These are phyloP conservation scores for Fusarium avenaceum DNA, from an alignment of 2,329 filamentous ascomycete species.

Conservation along the genomic window DNA sequence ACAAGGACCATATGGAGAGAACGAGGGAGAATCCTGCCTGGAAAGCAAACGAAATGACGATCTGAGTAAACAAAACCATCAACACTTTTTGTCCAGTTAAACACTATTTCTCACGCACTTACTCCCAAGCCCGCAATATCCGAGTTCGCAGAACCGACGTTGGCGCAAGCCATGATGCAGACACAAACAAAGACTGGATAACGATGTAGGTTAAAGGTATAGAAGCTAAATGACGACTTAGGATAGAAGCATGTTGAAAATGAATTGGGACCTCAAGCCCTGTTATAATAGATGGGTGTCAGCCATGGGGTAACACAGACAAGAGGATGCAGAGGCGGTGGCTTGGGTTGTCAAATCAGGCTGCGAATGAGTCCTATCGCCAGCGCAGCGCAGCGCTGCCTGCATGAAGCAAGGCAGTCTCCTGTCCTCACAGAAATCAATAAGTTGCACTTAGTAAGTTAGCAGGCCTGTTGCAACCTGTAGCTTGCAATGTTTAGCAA, in stretches of 20 bases:
- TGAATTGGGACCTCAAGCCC: background rate
- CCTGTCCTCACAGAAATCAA: no score
- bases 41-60: background rate
- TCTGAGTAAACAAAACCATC: background rate
- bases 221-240: no score
- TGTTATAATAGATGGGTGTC: background rate
- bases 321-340: background rate
- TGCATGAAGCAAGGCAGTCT: no score
- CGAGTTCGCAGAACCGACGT: background rate
- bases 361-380: background rate
- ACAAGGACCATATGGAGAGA: background rate
- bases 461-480: no score
- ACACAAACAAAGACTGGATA: background rate
- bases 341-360: background rate
- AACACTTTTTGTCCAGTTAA: background rate
- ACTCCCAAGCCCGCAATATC: background rate
- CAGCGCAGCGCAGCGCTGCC: no score
- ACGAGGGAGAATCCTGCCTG: background rate
- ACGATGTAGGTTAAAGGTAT: background rate
- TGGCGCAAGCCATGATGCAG: background rate
- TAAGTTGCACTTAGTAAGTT: no score
- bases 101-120: background rate
- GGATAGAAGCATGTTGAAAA: no score
- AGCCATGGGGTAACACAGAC: background rate
- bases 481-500: background rate